Base-by-base conservation (phyloP, 2,329 filamentous ascomycete genomes). In the Fusarium nodosum region DNA sequence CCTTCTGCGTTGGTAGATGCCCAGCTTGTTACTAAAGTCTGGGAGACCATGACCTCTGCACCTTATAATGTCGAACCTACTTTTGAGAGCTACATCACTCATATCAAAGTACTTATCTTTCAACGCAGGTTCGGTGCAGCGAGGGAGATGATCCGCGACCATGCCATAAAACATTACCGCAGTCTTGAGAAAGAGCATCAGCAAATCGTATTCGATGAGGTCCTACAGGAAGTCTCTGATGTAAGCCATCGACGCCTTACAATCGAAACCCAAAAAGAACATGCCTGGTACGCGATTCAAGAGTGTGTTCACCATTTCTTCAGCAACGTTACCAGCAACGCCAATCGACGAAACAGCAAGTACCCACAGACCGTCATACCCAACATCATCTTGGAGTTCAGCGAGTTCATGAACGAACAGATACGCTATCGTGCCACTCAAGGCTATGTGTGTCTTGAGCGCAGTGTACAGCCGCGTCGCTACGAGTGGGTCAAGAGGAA, bases 41-140 rank as follows among this genome's bases (percentile, higher is more conserved):
- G 86, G 82, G 62, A 85, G 0, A 83, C 83, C 22, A 91, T 93
- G 86, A 87, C 81, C 0, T 80, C 82, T 5, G 76, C 80, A n/a
- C 87, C 87, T 0, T 87, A 89, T 79, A 83, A 84, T 57, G 76
- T 90, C 48, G 68, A 79, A 10, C 89, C 90, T 0, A 86, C 81
- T 1, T 83, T 92, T 62, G 79, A 84, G 16, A 86, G 91, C 77
- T 86, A 86, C 75, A 78, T 83, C 70, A 72, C 81, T 45, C 77
- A 82, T 66, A 74, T 83, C 74, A 81, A 81, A 51, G 71, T 76
- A 1, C 77, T 83, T 36, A 76, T 85, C 56, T 50, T 58, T 13
- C 64, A 71, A 52, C 71, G 72, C 16, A 64, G 56, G 24, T 64
- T 78, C 24, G 73, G 69, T 31, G 74, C 60, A 33, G 80, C 82